Percentiles rank a stretch among this genome's conserved stretches.
phyloP scores from a whole-genome alignment of 1,139 yeast genomes.

The Meyerozyma guilliermondii region DNA sequence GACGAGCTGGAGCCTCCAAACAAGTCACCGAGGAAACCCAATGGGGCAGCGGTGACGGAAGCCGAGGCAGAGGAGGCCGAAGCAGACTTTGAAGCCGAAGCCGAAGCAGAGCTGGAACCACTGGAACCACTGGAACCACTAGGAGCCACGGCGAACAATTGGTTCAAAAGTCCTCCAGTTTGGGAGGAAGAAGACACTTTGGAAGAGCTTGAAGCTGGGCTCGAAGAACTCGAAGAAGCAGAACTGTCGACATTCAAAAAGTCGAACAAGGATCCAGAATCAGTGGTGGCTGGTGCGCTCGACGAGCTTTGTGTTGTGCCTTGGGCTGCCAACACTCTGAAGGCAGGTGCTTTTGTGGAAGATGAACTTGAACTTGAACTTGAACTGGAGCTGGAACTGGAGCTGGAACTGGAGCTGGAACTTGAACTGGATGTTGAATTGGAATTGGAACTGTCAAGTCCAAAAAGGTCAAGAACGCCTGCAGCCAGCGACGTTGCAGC shows the following conservation, averaged over 20 bases:
- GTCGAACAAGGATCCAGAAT: neutral
- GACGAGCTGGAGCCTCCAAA: conserved; percentile 7
- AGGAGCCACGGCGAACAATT: too few species aligned
- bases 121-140: too few species aligned
- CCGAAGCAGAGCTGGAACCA: neutral
- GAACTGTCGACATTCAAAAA: neutral
- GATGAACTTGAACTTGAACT: neutral
- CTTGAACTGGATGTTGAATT: neutral
- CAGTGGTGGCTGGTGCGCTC: neutral
- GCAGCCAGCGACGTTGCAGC: conserved; percentile 2
- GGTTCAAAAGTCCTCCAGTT: too few species aligned
- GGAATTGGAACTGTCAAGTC: neutral
- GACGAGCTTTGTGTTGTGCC: neutral
- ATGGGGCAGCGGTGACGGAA: too few species aligned
- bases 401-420: neutral
- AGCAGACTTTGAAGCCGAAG: neutral
- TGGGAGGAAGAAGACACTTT: neutral
- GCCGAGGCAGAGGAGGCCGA: neutral
- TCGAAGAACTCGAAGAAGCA: neutral
- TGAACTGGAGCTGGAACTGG: neutral
- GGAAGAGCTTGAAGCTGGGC: neutral
- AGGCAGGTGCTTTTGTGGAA: neutral
- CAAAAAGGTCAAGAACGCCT: neutral
- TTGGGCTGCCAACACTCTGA: neutral
- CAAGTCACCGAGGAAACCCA: conserved; percentile 14